Percentiles rank a stretch among this genome's conserved stretches.
phyloP scores from a whole-genome alignment of 2,329 filamentous ascomycete genomes.

The Rhexocercosporidium sp. region DNA sequence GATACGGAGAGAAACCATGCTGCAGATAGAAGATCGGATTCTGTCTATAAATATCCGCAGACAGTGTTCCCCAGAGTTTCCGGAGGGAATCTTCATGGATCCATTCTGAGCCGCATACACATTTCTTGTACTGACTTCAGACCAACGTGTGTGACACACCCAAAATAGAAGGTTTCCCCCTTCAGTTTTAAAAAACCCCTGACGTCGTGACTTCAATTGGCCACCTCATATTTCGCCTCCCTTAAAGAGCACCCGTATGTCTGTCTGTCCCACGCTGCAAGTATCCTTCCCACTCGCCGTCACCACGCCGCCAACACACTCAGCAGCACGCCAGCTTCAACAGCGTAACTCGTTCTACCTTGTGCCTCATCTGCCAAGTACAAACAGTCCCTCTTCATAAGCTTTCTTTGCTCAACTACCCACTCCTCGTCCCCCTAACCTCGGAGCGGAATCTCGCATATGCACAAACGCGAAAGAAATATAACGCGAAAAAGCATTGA shows the following conservation, averaged over 20 bases:
- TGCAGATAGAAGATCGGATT: background rate
- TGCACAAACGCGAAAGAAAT: background rate
- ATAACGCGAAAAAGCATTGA: conserved; percentile 2
- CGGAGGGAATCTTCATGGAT: background rate
- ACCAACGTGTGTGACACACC: background rate
- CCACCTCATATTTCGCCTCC: background rate
- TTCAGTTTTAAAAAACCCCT: background rate
- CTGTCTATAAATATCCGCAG: background rate
- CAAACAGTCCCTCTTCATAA: background rate
- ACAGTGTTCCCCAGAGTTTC: background rate
- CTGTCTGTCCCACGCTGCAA: conserved; percentile 2
- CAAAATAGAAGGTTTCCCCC: background rate
- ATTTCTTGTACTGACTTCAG: background rate
- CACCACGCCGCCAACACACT: conserved; percentile 3
- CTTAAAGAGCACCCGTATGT: background rate
- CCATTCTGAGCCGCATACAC: background rate
- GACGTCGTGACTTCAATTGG: background rate
- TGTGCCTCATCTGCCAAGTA: background rate
- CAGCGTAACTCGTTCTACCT: background rate
- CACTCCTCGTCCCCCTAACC: background rate
- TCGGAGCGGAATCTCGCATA: background rate
- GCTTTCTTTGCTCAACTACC: background rate
- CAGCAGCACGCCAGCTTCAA: background rate
- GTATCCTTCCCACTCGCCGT: background rate
- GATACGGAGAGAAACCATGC: background rate